Evolutionary conservation across 1,284 basidiomycete genomes (phyloP), one percentile per base, ranked within the genome.

Genomic region (Cutaneotrichosporon daszewskae): DNA sequence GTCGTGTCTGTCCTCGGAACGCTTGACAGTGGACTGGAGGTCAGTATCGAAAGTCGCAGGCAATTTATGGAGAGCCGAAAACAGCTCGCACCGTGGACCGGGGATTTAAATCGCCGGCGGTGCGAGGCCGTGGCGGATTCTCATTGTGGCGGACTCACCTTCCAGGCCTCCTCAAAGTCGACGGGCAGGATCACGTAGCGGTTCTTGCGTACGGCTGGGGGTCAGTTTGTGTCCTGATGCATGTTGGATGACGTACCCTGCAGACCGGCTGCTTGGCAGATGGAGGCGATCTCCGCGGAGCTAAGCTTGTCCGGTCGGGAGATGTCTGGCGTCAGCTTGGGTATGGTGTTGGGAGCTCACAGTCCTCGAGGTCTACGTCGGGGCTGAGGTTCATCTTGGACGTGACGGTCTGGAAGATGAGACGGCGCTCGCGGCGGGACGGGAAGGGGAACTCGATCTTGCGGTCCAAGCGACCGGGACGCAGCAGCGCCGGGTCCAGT

Each of bases 391-490:
- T 97, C 95, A 99, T 99, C 75, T 95, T 97, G 61, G 79, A 78
- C 5, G 92, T 95, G 44, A 91, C 87, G 10, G 95, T 97, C 70
- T 98, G 95, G 84, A 97, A 98, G 59, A 99, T 94, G 36, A 99
- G 75, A 41, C 95, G 87, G 68, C 92, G 89, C 74, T 99, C 95
- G 59, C 95, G 81, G 49, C 95, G 77, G 22, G 88, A 89, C 23
- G 95, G 95, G 40, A 87, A 76, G 5, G 95, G 95, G 76, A 98
- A 98, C 72, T 98, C 95, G 57, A 99, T 99, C 77, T 99, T 98
- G 63, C 95, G 77, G 74, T 99, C 95, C 13, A 99, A 77, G 66
- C 95, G 89, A 67, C 95, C 95, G 33, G 95, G 95, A 65, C 95
- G 90, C 22, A 99, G 82, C 41, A 99, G 75, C 14, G 95, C 95